phyloP scores from a whole-genome alignment of 768 basidiomycete genomes.

The Hygrocybe punicea region DNA sequence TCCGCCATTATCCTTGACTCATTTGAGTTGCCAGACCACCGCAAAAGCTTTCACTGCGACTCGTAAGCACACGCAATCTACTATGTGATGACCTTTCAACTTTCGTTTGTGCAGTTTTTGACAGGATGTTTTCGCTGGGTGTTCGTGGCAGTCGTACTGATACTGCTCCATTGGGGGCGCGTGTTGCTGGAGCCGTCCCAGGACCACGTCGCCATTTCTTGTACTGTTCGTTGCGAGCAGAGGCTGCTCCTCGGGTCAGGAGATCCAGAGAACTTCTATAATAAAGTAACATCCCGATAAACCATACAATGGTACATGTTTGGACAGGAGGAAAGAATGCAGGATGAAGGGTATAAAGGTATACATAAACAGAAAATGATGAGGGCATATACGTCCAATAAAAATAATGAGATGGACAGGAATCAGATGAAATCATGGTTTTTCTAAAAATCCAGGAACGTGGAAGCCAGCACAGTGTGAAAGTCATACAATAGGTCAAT shows the following conservation, averaged over 20 bases:
- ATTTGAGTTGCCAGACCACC: slow-evolving; percentile 83
- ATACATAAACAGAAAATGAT: neutral
- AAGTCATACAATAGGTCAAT: neutral
- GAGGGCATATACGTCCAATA: slow-evolving; percentile 11
- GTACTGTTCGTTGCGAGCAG: slow-evolving; percentile 72
- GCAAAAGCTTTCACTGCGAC: slow-evolving; percentile 88
- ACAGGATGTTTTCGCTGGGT: slow-evolving; percentile 85
- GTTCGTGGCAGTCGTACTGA: slow-evolving; percentile 74
- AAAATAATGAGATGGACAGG: slow-evolving; percentile 19
- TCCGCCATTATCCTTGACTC: slow-evolving; percentile 80
- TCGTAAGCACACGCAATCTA: slow-evolving; percentile 44
- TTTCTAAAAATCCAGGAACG: slow-evolving; percentile 5
- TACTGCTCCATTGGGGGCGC: slow-evolving; percentile 54
- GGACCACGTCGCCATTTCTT: slow-evolving; percentile 83
- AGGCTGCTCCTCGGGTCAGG: slow-evolving; percentile 44
- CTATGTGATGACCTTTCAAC: slow-evolving; percentile 4
- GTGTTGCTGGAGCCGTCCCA: slow-evolving; percentile 61
- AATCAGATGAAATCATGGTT: slow-evolving; percentile 23
- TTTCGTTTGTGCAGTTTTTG: slow-evolving; percentile 58
- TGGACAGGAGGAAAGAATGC: neutral
- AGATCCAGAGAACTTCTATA: slow-evolving; percentile 8
- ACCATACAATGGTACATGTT: neutral
- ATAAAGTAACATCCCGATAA: neutral
- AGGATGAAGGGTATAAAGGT: neutral
- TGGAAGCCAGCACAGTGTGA: neutral